Conservation (phyloP, 768 basidiomycete genomes). For the Trametes gibbosa region DNA sequence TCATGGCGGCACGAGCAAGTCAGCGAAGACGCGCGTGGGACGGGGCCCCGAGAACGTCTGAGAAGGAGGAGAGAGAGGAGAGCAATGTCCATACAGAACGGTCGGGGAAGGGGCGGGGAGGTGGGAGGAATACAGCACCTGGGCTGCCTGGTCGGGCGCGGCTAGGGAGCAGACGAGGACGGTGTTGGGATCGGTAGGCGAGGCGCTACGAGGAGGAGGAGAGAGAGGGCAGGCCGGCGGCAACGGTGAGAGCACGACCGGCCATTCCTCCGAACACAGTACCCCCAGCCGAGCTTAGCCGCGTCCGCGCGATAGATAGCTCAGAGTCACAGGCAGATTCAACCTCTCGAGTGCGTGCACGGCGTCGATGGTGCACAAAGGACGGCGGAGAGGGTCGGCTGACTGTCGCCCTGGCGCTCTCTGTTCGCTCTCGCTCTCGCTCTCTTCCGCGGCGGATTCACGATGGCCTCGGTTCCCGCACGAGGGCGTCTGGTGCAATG, state of each 20-base stretch:
- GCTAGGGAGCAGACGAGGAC: too few species aligned
- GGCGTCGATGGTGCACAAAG: too few species aligned
- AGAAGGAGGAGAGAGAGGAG: not conserved
- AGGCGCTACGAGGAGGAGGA: not conserved
- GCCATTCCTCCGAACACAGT: too few species aligned
- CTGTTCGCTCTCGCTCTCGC: too few species aligned
- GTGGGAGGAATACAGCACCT: too few species aligned
- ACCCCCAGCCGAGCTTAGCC: slow-evolving; percentile 1
- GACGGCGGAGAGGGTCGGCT: too few species aligned
- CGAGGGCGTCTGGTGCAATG: not conserved
- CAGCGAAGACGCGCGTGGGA: not conserved
- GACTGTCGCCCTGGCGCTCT: too few species aligned
- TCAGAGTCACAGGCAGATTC: too few species aligned
- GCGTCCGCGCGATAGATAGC: too few species aligned
- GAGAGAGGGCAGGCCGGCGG: not conserved
- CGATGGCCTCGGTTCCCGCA: not conserved
- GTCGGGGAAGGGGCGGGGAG: not conserved
- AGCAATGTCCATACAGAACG: not conserved
- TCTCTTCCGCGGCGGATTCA: slow-evolving; percentile 1
- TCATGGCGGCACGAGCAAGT: not conserved
- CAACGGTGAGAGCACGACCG: not conserved
- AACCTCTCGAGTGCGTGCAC: too few species aligned
- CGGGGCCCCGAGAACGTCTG: not conserved
- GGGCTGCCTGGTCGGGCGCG: not conserved
- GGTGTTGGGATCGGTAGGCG: too few species aligned